Base-by-base conservation (phyloP, 139 green algal genomes). In the Ettlia oleoabundans region DNA sequence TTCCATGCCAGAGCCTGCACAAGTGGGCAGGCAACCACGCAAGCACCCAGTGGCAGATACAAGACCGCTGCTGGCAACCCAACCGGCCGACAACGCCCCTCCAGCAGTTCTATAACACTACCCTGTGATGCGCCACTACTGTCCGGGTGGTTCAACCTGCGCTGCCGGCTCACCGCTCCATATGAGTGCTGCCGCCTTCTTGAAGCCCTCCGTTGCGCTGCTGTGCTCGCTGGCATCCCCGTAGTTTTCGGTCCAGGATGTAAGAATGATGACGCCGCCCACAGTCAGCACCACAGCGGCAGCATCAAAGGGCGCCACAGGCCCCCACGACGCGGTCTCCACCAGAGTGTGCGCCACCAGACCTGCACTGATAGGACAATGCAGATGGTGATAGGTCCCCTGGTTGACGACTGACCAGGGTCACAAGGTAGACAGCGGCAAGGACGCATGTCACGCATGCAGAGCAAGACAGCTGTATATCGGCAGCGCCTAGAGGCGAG, bases 291-390 rank as follows among this genome's bases (percentile, higher is more conserved):
- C 91, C 1, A 87, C 69, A 0, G 91, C 88, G 5, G 96, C 94
- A 1, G 96, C 95, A 73, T 99, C 97, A 86, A 99, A 99, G 19
- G 97, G 97, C 15, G 95, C 93, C 58, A 99, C 96, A 15, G 95
- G 95, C 13, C 96, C 96, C 21, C 98, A 68, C 13, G 61, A 18
- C 35, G 96, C 42, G 13, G 78, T 86, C 40, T 94, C 90, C 18
- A 99, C 97, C 21, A 99, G 90, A 7, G 80, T 85, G 85, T 97
- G 97, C 19, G 93, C 96, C 13, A 98, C 47, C 55, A 99, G 91
- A 53, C 97, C 96, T 21, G 92, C 40, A 64, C 4, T 4, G 71
- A 30, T 22, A 37, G 47, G 51, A 30, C 4, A 4, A n/a, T n/a
- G n/a, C n/a, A n/a, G n/a, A n/a, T n/a, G n/a, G n/a, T n/a, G n/a